Base-by-base conservation (phyloP, 2,329 filamentous ascomycete genomes). In the Ploettnerulaceae sp. region DNA sequence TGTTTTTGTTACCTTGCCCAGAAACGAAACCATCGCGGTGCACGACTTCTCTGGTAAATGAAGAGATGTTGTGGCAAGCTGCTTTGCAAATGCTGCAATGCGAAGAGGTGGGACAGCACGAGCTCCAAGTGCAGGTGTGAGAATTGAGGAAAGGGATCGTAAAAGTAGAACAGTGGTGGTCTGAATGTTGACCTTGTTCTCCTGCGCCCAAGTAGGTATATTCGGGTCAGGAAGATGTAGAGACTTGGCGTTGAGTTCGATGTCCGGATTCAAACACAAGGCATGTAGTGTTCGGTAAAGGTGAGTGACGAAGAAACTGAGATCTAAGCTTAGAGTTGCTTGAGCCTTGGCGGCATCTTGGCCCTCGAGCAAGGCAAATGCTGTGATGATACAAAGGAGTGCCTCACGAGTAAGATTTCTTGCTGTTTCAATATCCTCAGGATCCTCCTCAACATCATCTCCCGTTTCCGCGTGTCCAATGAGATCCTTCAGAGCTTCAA, bases 291-390 rank as follows among this genome's bases (percentile, higher is more conserved):
- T 86, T 57, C 82, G 84, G 74, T 95, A 98, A 49, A 98, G 86
- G 67, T 96, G 87, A 11, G 86, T 88, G 59, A 89, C 90, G 75
- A 98, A 98, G 75, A 90, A 96, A 59, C 85, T 89, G 28, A 98
- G 79, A 65, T 98, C 94, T 38, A 98, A 82, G 61, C 90, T 86
- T 4, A 97, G 77, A 34, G 83, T 76, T 33, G 82, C 78, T 47
- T 89, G 85, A 38, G 89, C 86, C 68, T 89, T 91, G 69, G 86
- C 84, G 12, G 83, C 89, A 61, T 96, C 91, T 70, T 98, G 93
- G 38, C 93, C 91, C 54, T 93, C 87, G 29, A 98, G 81, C 5
- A 98, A 81, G n/a, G 91, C 89, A 62, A 95, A 97, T 20, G 94
- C 93, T 1, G 93, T 98, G 60, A 94, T 89, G 48, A 90, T 94